A percentile compares a stretch with the other conserved stretches of the same genome.
phyloP scores from a whole-genome alignment of 768 basidiomycete genomes.

The Boletus reticuloceps region DNA sequence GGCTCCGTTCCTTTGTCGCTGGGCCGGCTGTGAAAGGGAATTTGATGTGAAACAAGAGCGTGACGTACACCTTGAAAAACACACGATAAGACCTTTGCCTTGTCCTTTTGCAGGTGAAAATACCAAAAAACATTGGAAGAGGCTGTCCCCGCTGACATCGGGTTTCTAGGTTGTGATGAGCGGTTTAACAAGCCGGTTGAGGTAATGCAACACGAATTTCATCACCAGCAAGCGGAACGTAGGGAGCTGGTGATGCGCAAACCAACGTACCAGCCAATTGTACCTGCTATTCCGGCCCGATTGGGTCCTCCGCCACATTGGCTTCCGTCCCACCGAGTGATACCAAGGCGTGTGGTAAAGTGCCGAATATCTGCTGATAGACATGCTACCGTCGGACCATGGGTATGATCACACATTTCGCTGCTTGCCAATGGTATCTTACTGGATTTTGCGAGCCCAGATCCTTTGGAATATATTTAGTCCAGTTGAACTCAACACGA shows the following conservation, averaged over 20 bases:
- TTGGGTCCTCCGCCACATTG: constrained; percentile 39
- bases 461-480: constrained; percentile 45
- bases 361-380: constrained; percentile 48
- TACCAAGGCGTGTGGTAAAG: constrained; percentile 42
- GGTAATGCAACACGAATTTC: constrained; percentile 48
- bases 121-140: neutral
- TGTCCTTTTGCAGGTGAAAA: constrained; percentile 43
- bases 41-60: constrained; percentile 38
- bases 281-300: constrained; percentile 30
- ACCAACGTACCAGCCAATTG: constrained; percentile 34
- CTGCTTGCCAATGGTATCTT: neutral
- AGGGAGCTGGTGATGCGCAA: constrained; percentile 16
- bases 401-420: constrained; percentile 40
- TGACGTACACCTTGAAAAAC: constrained; percentile 50
- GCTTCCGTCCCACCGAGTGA: constrained; percentile 52
- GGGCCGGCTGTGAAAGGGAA: constrained; percentile 53
- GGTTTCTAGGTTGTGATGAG: constrained; percentile 49
- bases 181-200: constrained; percentile 45
- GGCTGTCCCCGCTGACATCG: constrained; percentile 4
- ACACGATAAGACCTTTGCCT: constrained; percentile 35
- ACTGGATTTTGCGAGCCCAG: constrained; percentile 26
- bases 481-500: constrained; percentile 33
- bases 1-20: constrained; percentile 47
- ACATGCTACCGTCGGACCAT: constrained; percentile 50
- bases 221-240: constrained; percentile 29